Evolutionary conservation across 2,329 filamentous ascomycete genomes (phyloP).

Genomic region (Stemphylium lycopersici): DNA sequence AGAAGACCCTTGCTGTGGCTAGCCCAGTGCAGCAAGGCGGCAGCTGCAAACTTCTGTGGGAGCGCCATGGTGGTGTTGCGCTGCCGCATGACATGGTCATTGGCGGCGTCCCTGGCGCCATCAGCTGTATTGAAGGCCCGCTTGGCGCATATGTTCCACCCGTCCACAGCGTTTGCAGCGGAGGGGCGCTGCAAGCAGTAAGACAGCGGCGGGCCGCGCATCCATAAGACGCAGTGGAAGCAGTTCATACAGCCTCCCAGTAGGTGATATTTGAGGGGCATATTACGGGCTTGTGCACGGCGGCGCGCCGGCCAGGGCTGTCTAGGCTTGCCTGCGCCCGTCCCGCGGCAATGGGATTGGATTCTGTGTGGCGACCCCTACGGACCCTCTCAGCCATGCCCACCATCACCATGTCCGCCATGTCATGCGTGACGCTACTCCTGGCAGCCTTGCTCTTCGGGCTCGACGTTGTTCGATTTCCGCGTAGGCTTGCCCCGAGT

Average conservation of each 20-base stretch:
- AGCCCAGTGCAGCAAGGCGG: conserved; percentile 9
- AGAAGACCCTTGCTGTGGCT: conserved; percentile 5
- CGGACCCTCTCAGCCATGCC: conserved; percentile 10
- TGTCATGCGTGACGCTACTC: conserved; percentile 26
- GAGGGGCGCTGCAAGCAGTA: conserved; percentile 11
- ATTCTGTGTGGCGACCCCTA: neutral
- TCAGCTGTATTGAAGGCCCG: conserved; percentile 15
- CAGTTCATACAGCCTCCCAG: neutral
- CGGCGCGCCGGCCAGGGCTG: neutral
- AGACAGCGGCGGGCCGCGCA: conserved; percentile 10
- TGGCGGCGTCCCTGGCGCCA: conserved; percentile 23
- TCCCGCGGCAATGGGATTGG: conserved; percentile 1
- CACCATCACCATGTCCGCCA: conserved; percentile 2
- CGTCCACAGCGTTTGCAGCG: conserved; percentile 27
- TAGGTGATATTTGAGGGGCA: neutral
- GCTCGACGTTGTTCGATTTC: conserved; percentile 13
- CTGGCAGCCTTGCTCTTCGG: conserved; percentile 14
- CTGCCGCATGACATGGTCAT: conserved; percentile 33
- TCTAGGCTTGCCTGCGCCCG: neutral
- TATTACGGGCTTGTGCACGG: neutral
- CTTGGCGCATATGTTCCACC: conserved; percentile 27
- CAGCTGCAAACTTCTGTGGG: conserved; percentile 9
- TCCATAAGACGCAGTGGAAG: neutral
- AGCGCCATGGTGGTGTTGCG: conserved; percentile 20
- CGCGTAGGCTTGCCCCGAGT: conserved; percentile 23